Evolutionary conservation across 2,329 filamentous ascomycete species (phyloP).

Genomic region (Sodiomyces alkalinus): DNA sequence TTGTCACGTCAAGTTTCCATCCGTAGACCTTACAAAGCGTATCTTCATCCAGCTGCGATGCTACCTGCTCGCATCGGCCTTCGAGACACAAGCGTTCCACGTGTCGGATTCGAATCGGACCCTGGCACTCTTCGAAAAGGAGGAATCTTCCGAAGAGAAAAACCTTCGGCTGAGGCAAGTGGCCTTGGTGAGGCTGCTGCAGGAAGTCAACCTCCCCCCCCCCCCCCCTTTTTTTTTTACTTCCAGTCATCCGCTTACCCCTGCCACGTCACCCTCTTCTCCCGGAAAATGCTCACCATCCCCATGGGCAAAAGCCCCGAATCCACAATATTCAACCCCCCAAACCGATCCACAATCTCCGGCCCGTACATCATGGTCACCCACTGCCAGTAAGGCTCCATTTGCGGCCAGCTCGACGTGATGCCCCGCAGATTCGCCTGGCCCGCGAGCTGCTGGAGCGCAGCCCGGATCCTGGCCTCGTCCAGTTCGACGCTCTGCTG

Average conservation of each 20-base stretch:
- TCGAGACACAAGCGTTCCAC: constrained; percentile 47
- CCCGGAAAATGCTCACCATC: constrained; percentile 27
- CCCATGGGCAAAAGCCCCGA: constrained; percentile 28
- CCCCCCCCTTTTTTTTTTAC: too few relatives aligned
- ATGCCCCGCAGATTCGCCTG: constrained; percentile 10
- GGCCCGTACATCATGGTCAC: constrained; percentile 27
- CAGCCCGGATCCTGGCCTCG: constrained; percentile 10
- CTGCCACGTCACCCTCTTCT: constrained; percentile 28
- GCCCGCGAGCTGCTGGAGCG: constrained; percentile 9
- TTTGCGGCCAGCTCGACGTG: constrained; percentile 12
- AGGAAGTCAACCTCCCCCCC: constrained; percentile 78
- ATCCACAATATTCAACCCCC: constrained; percentile 28
- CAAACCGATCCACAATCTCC: constrained; percentile 27
- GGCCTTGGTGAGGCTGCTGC: constrained; percentile 73
- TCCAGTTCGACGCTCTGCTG: constrained; percentile 13
- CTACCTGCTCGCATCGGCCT: constrained; percentile 59
- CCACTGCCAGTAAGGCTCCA: constrained; percentile 32
- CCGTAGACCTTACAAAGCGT: too few relatives aligned
- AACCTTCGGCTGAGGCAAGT: constrained; percentile 73
- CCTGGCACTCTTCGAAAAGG: constrained; percentile 64
- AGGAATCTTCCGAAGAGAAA: constrained; percentile 75
- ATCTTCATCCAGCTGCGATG: constrained; percentile 80
- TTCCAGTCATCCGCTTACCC: constrained; percentile 4
- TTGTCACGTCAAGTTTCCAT: not conserved
- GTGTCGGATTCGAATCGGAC: constrained; percentile 50